Conservation (phyloP, 495 filamentous ascomycete species). For the Lineolata rhizophorae region DNA sequence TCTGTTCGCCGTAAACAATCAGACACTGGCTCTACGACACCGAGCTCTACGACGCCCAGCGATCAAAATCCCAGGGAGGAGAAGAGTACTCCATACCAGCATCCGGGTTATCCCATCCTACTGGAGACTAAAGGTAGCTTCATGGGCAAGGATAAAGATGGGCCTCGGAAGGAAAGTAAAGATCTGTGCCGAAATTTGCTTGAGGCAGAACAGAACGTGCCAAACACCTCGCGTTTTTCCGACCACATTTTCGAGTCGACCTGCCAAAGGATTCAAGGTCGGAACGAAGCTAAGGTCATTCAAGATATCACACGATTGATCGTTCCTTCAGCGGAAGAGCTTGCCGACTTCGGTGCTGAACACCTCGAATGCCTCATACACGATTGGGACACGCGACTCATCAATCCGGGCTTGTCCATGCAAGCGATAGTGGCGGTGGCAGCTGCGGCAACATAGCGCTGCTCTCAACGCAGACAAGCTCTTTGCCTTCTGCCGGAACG, state of each 20-base stretch:
- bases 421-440: too few species aligned
- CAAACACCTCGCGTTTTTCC: constrained; percentile 1
- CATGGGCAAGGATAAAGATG: not conserved
- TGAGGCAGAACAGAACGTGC: not conserved
- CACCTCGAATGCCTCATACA: too few species aligned
- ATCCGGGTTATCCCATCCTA: constrained; percentile 1
- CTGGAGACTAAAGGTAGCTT: constrained; percentile 1
- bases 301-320: constrained; percentile 1
- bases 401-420: too few species aligned
- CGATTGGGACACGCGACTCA: too few species aligned
- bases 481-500: too few species aligned
- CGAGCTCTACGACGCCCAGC: constrained; percentile 18
- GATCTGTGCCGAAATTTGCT: constrained; percentile 1
- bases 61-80: constrained; percentile 19
- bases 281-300: constrained; percentile 3
- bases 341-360: constrained; percentile 1
- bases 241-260: constrained; percentile 1
- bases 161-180: not conserved
- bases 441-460: too few species aligned
- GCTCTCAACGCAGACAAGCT: too few species aligned
- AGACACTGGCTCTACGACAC: constrained; percentile 10
- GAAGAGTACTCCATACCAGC: constrained; percentile 20
- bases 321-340: constrained; percentile 2
- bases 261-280: constrained; percentile 1
- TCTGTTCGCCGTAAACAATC: constrained; percentile 18